phyloP scores from a whole-genome alignment of 176 grass and related monocot genomes.

The Poa annua region DNA sequence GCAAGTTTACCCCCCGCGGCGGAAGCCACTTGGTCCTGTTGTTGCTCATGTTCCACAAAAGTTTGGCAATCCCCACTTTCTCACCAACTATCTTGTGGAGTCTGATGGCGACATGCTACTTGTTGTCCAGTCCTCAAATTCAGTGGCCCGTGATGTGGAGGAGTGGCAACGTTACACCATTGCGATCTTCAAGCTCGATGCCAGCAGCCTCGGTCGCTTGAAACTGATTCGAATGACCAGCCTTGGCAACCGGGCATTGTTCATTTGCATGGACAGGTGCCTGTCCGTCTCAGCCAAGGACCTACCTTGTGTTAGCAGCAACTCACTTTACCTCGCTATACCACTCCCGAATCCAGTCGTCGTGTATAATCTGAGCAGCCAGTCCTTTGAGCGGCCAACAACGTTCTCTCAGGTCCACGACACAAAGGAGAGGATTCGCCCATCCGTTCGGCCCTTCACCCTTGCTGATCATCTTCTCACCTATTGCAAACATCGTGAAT shows the following conservation, averaged over 20 bases:
- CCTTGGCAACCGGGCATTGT: conserved; percentile 35
- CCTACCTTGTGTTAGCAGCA: conserved; percentile 7
- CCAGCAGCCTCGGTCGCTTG: neutral
- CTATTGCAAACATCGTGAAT: conserved; percentile 13
- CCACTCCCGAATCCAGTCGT: neutral
- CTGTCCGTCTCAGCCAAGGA: conserved; percentile 8
- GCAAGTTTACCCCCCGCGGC: no score
- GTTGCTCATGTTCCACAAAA: no score
- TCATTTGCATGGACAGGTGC: conserved; percentile 26
- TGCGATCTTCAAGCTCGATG: neutral
- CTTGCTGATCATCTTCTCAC: conserved; percentile 41
- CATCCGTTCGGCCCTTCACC: conserved; percentile 38
- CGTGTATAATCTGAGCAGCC: neutral
- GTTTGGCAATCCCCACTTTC: no score
- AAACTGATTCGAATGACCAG: neutral
- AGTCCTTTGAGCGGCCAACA: neutral
- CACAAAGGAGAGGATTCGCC: neutral
- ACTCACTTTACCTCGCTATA: conserved; percentile 5
- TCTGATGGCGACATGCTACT: no score
- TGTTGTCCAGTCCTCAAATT: no score
- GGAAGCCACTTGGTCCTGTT: no score
- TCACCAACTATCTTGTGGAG: no score
- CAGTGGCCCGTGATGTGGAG: neutral
- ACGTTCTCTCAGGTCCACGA: conserved; percentile 21
- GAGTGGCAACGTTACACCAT: neutral